A percentile compares a stretch with the other conserved stretches of the same genome.
Conservation (phyloP, 176 grass and related monocot species). For the Cocos nucifera region DNA sequence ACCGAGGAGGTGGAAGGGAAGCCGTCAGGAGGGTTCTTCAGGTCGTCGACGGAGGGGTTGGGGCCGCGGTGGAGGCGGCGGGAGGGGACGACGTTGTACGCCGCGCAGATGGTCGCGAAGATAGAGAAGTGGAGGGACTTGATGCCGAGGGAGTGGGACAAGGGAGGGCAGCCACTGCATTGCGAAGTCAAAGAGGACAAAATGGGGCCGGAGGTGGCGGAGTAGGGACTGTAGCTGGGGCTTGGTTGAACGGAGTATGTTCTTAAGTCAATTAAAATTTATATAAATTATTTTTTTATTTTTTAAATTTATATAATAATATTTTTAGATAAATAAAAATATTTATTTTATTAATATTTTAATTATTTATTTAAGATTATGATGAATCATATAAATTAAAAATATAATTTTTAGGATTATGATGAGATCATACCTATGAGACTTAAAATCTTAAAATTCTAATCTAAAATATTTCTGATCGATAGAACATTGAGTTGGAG, state of each 20-base stretch:
- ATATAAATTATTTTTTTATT: too few relatives aligned
- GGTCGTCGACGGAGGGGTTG: not conserved
- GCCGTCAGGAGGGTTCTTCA: constrained; percentile 8
- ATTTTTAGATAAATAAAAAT: too few relatives aligned
- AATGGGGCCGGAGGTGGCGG: constrained; percentile 17
- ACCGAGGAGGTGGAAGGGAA: constrained; percentile 31
- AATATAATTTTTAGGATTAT: too few relatives aligned
- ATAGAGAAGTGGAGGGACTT: constrained; percentile 23
- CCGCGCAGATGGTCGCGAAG: constrained; percentile 18
- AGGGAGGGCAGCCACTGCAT: constrained; percentile 13
- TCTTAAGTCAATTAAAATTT: too few relatives aligned
- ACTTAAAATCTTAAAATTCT: too few relatives aligned
- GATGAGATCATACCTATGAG: too few relatives aligned
- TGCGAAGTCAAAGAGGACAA: constrained; percentile 38
- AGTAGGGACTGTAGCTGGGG: constrained; percentile 33
- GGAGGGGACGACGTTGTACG: constrained; percentile 19
- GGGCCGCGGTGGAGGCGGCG: constrained; percentile 14
- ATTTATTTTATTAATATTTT: too few relatives aligned
- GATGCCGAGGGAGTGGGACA: constrained; percentile 27
- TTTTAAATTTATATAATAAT: too few relatives aligned
- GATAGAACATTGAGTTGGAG: too few relatives aligned
- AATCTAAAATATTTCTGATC: too few relatives aligned
- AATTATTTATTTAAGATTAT: too few relatives aligned
- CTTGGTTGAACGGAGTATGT: constrained; percentile 19
- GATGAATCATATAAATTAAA: too few relatives aligned